These are phyloP conservation scores for Marchantia polymorpha DNA, from an alignment of 225 moss, liverwort and hornwort genomes.

Conservation along the genomic window DNA sequence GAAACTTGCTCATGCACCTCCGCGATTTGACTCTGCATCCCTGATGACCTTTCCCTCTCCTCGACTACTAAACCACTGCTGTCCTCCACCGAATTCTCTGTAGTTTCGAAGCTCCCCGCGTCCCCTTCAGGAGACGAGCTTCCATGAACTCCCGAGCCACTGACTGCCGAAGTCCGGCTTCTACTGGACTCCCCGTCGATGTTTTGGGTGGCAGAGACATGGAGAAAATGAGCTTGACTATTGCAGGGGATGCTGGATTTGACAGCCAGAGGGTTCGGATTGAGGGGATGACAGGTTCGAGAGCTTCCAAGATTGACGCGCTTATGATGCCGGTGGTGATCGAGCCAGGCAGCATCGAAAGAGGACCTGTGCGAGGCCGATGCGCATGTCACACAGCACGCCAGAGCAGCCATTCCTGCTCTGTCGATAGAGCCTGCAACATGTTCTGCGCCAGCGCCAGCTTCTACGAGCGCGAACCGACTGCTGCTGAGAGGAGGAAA, in stretches of 20 bases:
- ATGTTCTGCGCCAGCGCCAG: too few species aligned
- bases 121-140: neutral
- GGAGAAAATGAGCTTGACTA: neutral
- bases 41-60: neutral
- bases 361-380: neutral
- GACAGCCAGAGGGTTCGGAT: neutral
- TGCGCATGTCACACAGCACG: neutral
- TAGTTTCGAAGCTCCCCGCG: neutral
- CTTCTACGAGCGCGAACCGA: too few species aligned
- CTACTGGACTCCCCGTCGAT: neutral
- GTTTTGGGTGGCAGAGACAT: neutral
- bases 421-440: too few species aligned
- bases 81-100: neutral
- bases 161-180: neutral
- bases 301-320: neutral
- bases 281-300: neutral
- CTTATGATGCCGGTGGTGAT: neutral
- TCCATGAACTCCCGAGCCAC: neutral
- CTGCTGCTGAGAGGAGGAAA: too few species aligned
- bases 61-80: neutral
- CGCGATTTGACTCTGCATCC: neutral
- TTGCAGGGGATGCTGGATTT: neutral
- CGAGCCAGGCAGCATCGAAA: conserved; percentile 1
- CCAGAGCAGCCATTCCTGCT: neutral
- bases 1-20: neutral